These are phyloP conservation scores for Dalechampia spathulata DNA, from an alignment of 441 rosid species.

Conservation along the genomic window DNA sequence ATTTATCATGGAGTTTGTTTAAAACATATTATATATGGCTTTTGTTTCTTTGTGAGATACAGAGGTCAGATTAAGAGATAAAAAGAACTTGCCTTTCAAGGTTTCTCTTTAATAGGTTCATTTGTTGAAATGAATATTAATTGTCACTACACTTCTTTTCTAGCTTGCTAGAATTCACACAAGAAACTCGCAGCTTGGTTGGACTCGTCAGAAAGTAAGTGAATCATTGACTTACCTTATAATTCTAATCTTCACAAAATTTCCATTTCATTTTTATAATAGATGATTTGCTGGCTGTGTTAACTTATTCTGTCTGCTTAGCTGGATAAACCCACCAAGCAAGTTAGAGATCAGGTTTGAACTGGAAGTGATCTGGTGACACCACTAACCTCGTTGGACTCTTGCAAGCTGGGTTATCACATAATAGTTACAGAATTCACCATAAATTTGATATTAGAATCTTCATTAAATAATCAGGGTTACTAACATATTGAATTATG, in stretches of 20 bases:
- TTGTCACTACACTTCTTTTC: constrained; percentile 6
- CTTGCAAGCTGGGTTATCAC: not conserved
- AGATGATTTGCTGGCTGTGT: constrained; percentile 6
- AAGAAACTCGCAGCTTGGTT: constrained; percentile 42
- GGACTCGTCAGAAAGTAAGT: constrained; percentile 72
- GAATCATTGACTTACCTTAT: constrained; percentile 1
- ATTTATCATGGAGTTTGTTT: not conserved
- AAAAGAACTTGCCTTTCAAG: no score
- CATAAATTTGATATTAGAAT: constrained; percentile 4
- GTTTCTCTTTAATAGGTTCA: not conserved
- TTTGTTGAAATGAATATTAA: constrained; percentile 3
- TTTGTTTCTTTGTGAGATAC: not conserved
- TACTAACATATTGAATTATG: not conserved
- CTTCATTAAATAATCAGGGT: not conserved
- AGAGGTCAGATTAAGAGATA: not conserved
- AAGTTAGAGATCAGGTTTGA: constrained; percentile 16
- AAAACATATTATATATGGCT: not conserved
- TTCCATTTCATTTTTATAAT: constrained; percentile 10
- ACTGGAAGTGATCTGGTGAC: not conserved
- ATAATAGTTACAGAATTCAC: not conserved
- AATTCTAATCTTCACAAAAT: not conserved
- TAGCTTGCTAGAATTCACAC: constrained; percentile 49
- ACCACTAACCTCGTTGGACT: not conserved
- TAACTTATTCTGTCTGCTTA: not conserved
- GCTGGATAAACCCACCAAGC: constrained; percentile 19